Base-by-base conservation (phyloP, 352 stramenopile genomes). In the Globisporangium apiculatum region DNA sequence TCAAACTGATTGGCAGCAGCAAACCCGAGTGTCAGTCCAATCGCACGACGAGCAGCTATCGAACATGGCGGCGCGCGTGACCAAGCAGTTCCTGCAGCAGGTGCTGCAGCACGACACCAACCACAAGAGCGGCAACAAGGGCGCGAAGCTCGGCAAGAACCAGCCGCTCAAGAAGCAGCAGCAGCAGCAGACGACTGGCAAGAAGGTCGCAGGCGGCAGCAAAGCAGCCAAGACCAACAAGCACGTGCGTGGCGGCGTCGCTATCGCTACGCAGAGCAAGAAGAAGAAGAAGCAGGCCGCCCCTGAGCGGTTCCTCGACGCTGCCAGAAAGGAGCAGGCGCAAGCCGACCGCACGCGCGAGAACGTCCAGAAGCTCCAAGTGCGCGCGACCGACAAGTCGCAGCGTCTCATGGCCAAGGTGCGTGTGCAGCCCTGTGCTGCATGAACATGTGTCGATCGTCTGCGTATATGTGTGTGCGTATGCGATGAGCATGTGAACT, bases 1-100 rank as follows among this genome's bases (percentile, higher is more conserved):
- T 12, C 7, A 42, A 11, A 42, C 38, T 42, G 38, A 15, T n/a
- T 47, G 42, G 42, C n/a, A 15, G 2, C 41, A 14, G 41, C 42
- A 47, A 47, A 17, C n/a, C 11, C 42, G 38, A 12, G 7, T 50
- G 14, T 6, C 50, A 48, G 40, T 12, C 24, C 24, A 31, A 31
- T 31, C 24, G 24, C 24, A 31, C 24, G 24, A 31, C 24, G 24
- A 8, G 61, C 54, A n/a, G 12, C 10, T 40, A 24, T 3, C 46
- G 60, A 64, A 12, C 42, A 89, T 89, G 79, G 69, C 79, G 45
- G 61, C 79, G 0, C 76, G 76, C 48, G 68, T 89, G 57, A 89
- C 79, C 46, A 87, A 89, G 70, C 72, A 86, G 51, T 87, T 89
- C 68, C 70, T 89, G 58, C 71, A 85, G 64, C 76, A 83, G 62